Evolutionary conservation across 228 moss, liverwort and hornwort genomes (phyloP).

Genomic region (Sphagnum magellanicum): DNA sequence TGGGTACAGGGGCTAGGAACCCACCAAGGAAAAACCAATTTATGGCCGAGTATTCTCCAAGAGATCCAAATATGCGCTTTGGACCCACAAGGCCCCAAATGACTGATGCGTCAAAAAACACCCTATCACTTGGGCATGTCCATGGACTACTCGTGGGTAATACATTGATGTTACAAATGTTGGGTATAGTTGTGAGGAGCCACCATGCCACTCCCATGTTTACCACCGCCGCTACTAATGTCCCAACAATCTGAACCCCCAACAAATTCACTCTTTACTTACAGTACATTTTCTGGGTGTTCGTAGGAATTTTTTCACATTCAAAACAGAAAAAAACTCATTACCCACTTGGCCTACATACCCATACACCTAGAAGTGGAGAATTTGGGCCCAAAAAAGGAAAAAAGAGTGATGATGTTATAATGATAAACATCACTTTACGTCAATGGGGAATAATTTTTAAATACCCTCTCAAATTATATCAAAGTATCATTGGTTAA

Average conservation of each 20-base stretch:
- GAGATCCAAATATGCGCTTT: conserved; percentile 29
- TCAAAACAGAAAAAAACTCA: no score
- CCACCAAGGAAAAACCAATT: conserved; percentile 48
- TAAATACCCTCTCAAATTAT: no score
- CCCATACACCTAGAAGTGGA: neutral
- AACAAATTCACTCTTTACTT: no score
- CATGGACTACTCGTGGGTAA: conserved; percentile 27
- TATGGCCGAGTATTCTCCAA: conserved; percentile 24
- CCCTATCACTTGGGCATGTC: conserved; percentile 46
- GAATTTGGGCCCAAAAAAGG: neutral
- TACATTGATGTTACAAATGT: conserved; percentile 26
- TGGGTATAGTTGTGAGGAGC: conserved; percentile 21
- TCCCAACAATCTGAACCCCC: conserved; percentile 28
- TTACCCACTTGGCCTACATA: no score
- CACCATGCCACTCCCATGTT: conserved; percentile 45
- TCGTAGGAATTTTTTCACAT: no score
- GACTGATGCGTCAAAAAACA: conserved; percentile 55
- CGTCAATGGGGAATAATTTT: no score
- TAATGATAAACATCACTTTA: no score
- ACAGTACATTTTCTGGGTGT: no score
- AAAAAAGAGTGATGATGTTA: neutral
- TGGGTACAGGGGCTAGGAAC: conserved; percentile 25
- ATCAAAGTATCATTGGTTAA: no score
- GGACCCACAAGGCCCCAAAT: conserved; percentile 65
- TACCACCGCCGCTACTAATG: conserved; percentile 26